Base-by-base conservation (phyloP, 495 filamentous ascomycete genomes). In the Penicillium fimorum region DNA sequence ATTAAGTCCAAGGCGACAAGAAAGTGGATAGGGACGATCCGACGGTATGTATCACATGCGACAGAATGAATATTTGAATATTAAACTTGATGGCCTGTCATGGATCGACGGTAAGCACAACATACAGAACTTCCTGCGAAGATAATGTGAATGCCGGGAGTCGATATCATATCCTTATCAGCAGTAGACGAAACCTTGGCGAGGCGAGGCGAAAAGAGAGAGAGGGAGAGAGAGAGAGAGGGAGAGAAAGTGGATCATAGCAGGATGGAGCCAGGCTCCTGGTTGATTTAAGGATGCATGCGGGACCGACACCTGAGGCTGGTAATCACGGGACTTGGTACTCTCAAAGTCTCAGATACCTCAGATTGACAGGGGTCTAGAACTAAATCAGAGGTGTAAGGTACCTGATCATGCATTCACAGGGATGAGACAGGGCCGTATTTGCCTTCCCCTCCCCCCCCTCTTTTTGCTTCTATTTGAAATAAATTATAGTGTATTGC, bases 231-330 rank as follows among this genome's bases (percentile, higher is more conserved):
- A 17, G 15, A 37, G n/a, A 25, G 25, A 47, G 11, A 47, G 8
- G 30, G 25, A 46, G 11, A 2, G 35, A 37, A 43, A 50, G 53
- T 49, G 47, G 47, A 38, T 56, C 55, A 55, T 29, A 18, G 42
- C 32, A 48, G 47, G 50, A 33, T 12, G 30, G 56, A 51, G 57
- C 49, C 48, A 27, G 9, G 29, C 48, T 50, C 48, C 42, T 25
- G 42, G 22, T 46, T 46, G 37, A 48, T 24, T 52, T 32, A 43
- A 50, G 47, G 57, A 62, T 44, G 47, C 51, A 56, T 59, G 42
- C 49, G 54, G 56, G 35, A 37, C 46, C 18, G 57, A 55, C 56
- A 54, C 52, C 48, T 63, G 25, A 55, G 47, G 25, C 20, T 25
- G 27, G 29, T 44, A 43, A 40, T 46, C 47, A 49, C 38, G 62